Conservation (phyloP, 1,284 basidiomycete genomes). For the Trametes hirsuta region DNA sequence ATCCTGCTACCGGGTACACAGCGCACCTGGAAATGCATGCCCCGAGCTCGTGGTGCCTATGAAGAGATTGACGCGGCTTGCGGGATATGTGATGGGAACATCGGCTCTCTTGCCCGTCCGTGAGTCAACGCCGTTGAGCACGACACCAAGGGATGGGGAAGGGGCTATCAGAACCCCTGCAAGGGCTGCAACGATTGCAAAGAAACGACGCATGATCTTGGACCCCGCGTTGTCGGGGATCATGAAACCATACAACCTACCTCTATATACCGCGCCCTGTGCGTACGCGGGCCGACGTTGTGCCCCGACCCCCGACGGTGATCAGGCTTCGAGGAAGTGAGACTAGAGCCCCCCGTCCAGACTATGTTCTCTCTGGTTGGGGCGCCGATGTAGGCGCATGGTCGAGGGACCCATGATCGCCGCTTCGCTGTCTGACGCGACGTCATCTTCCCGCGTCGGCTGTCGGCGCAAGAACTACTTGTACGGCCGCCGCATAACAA, state of each 20-base stretch:
- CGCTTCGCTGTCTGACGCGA: neutral
- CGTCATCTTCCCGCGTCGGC: neutral
- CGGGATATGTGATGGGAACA: conserved; percentile 5
- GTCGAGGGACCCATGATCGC: conserved; percentile 8
- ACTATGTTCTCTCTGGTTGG: too few relatives aligned
- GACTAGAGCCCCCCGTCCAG: neutral
- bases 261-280: neutral
- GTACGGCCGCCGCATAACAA: neutral
- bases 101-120: neutral
- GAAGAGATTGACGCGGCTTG: conserved; percentile 15
- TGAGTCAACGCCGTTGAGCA: neutral
- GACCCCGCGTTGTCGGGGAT: neutral
- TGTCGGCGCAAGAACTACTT: neutral
- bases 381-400: neutral
- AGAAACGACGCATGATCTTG: neutral
- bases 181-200: neutral
- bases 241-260: neutral
- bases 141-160: neutral
- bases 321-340: neutral
- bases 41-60: conserved; percentile 12
- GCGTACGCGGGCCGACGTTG: neutral
- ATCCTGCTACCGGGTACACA: too few relatives aligned
- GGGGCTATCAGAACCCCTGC: neutral
- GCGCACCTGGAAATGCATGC: conserved; percentile 10
- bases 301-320: too few relatives aligned